Base-by-base conservation (phyloP, 768 basidiomycete genomes). In the Ramaria sp. region DNA sequence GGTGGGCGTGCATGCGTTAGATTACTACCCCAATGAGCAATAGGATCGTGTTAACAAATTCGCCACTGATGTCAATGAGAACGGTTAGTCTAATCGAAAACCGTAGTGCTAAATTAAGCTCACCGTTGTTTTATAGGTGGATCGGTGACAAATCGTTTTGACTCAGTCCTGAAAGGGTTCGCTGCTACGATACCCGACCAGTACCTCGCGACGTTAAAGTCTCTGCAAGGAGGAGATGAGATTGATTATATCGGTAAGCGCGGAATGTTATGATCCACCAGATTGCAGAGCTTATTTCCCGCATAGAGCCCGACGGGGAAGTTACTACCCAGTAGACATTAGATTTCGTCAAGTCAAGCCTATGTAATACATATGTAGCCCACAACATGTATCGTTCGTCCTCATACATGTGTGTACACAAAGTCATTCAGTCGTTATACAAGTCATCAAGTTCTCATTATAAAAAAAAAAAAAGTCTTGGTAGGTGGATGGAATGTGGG, bases 171-270 rank as follows among this genome's bases (percentile, higher is more conserved):
- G 51, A 78, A 75, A 73, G 77, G 75, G 42, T 79, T 79, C 64
- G 62, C 77, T 7, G 77, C 77, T 1, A 64, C 61, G 41, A 68
- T 78, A 47, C 65, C 71, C 1, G 65, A 66, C 4, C 13, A 53
- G 3, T 70, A 64, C 60, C 62, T 79, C 13, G 11, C 47, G 30
- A 58, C 64, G 31, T 67, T 78, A 45, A 66, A 75, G 55, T 65
- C 58, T 24, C 62, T 71, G 37, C 62, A 67, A 31, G 66, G 42
- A 22, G 66, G 42, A 22, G 62, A 60, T 30, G 51, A 68, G 53
- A 73, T 79, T 58, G 70, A 72, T 57, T 79, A 75, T 66, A 77
- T 79, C 58, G 78, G 79, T 79, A 45, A 10, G 72, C 31, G 7
- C 51, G 45, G 34, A 19, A 48, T 22, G n/a, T 17, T 31, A 31